Conservation (phyloP, 1,284 basidiomycete species). For the Cutaneotrichosporon sp. region DNA sequence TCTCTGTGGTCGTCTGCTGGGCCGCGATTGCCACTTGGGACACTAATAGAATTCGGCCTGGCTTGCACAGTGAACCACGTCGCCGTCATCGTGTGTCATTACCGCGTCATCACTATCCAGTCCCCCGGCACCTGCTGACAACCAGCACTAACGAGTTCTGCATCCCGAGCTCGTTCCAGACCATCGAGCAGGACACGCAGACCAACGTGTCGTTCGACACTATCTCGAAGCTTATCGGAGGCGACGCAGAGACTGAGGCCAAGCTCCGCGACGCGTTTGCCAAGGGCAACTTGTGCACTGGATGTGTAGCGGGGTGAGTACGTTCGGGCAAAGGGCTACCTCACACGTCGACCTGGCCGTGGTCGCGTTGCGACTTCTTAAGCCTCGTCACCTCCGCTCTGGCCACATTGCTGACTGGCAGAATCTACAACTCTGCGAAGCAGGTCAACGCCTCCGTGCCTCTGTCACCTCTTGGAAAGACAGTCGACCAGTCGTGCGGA, state of each 20-base stretch:
- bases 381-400: too few species aligned
- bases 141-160: constrained; percentile 39
- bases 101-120: too few species aligned
- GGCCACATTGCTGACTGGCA: constrained; percentile 12
- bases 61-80: too few species aligned
- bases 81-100: too few species aligned
- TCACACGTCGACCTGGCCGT: not conserved
- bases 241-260: constrained; percentile 9
- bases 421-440: constrained; percentile 36
- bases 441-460: constrained; percentile 34
- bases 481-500: constrained; percentile 33
- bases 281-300: constrained; percentile 38
- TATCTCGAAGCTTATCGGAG: constrained; percentile 29
- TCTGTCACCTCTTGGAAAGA: constrained; percentile 22
- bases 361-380: too few species aligned
- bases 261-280: constrained; percentile 19
- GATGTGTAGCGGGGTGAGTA: constrained; percentile 26
- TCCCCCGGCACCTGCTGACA: constrained; percentile 4
- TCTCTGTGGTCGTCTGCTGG: too few species aligned
- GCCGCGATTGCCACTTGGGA: too few species aligned
- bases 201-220: constrained; percentile 22
- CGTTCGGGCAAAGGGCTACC: too few species aligned
- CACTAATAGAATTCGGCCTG: too few species aligned
- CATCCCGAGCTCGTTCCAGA: constrained; percentile 31
- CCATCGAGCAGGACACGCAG: constrained; percentile 32